phyloP scores from a whole-genome alignment of 2,329 filamentous ascomycete genomes.

The Huntiella decipiens region DNA sequence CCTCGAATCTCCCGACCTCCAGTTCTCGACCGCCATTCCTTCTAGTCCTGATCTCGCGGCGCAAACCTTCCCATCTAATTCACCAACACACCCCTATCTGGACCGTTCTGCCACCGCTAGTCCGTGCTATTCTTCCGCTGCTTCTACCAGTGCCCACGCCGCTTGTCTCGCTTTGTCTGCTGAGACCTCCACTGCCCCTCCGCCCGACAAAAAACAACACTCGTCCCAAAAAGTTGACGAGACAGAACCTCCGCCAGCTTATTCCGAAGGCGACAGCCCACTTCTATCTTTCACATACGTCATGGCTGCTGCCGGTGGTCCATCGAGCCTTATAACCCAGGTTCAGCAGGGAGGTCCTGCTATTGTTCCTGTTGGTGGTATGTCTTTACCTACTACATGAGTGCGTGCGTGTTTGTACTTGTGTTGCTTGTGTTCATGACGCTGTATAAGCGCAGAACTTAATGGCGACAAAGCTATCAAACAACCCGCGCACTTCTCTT shows the following conservation, averaged over 20 bases:
- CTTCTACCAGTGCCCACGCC: background rate
- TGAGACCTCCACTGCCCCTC: background rate
- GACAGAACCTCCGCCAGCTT: slow-evolving; percentile 84
- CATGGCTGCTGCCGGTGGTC: slow-evolving; percentile 94
- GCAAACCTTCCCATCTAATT: background rate
- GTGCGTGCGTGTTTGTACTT: background rate
- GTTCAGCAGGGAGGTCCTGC: slow-evolving; percentile 86
- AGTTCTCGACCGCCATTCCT: background rate
- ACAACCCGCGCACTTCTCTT: slow-evolving; percentile 2
- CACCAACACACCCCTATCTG: background rate
- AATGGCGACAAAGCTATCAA: slow-evolving; percentile 10
- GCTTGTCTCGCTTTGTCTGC: background rate
- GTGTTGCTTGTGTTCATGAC: background rate
- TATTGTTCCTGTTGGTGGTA: slow-evolving; percentile 76
- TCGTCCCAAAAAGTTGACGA: slow-evolving; percentile 61
- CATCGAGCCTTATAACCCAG: slow-evolving; percentile 97
- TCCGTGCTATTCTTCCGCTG: background rate
- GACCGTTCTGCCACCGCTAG: background rate
- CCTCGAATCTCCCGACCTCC: background rate
- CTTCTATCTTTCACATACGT: slow-evolving; percentile 85
- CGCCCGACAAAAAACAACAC: slow-evolving; percentile 53
- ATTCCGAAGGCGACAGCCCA: slow-evolving; percentile 85
- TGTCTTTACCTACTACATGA: slow-evolving; percentile 14
- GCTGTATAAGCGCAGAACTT: background rate
- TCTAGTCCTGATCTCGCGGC: background rate